Percentiles rank a stretch among this genome's conserved stretches.
Conservation (phyloP, 495 filamentous ascomycete genomes). For the Talaromyces wortmannii region DNA sequence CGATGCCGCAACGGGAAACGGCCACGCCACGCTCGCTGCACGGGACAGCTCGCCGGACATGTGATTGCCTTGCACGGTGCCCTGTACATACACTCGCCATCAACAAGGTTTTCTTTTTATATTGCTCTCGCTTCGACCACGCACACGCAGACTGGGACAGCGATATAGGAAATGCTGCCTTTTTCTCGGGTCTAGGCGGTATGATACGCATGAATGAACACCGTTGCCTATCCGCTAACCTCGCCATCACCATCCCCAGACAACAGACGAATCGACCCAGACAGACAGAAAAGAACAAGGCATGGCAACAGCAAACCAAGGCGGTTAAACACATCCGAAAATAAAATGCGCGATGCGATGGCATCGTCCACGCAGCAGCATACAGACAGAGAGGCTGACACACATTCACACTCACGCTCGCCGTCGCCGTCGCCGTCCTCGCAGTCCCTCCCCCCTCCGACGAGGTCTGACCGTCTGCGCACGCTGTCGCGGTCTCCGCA, state of each 20-base stretch:
- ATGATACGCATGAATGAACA: no score
- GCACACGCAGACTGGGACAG: no score
- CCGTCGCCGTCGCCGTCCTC: background rate
- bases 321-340: no score
- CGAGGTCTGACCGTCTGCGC: background rate
- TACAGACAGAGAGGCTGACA: constrained; percentile 20
- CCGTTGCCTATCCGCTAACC: no score
- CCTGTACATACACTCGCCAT: background rate
- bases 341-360: constrained; percentile 22
- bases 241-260: no score
- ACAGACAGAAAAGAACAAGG: no score
- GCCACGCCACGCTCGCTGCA: background rate
- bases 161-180: no score
- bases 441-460: background rate
- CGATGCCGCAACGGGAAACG: background rate
- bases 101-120: no score
- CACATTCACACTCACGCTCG: background rate
- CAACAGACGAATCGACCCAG: no score
- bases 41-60: background rate
- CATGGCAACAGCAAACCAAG: no score
- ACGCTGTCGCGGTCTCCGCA: constrained; percentile 66
- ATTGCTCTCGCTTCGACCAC: no score
- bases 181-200: no score
- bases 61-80: background rate
- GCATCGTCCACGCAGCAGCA: constrained; percentile 27